phyloP scores from a whole-genome alignment of 2,329 filamentous ascomycete genomes.

The Colletotrichum incanum region DNA sequence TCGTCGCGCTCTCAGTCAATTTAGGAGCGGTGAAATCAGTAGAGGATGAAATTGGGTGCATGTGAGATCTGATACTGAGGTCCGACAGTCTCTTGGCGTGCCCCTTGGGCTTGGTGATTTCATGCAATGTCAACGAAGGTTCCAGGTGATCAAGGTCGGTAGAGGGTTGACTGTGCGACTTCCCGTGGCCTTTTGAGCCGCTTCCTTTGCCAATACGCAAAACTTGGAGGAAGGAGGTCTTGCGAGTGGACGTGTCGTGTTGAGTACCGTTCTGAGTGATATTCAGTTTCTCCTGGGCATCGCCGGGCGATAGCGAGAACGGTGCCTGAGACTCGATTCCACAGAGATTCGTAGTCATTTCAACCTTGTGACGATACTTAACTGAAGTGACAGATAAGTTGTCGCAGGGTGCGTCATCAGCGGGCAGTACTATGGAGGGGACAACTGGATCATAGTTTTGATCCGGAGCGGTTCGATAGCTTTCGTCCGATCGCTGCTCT shows the following conservation, averaged over 20 bases:
- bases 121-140: conserved; percentile 4
- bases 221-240: conserved; percentile 27
- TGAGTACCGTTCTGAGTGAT: conserved; percentile 16
- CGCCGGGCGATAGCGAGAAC: conserved; percentile 50
- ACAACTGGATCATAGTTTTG: conserved; percentile 9
- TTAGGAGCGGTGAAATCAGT: conserved; percentile 35
- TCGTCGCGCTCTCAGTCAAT: conserved; percentile 46
- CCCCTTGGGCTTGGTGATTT: conserved; percentile 10
- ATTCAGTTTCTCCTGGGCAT: conserved; percentile 60
- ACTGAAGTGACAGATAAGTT: conserved; percentile 56
- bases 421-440: neutral
- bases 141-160: neutral
- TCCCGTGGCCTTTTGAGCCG: conserved; percentile 17
- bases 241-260: neutral
- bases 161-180: conserved; percentile 36
- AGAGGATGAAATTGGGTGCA: conserved; percentile 1
- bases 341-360: conserved; percentile 54
- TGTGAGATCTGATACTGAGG: conserved; percentile 42
- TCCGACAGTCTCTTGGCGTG: conserved; percentile 44
- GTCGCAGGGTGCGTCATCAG: conserved; percentile 35
- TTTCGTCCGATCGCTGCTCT: conserved; percentile 45
- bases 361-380: conserved; percentile 56
- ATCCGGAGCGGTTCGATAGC: conserved; percentile 48
- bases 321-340: conserved; percentile 50
- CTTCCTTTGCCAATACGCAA: conserved; percentile 19